A percentile compares a stretch with the other conserved stretches of the same genome.
Conservation (phyloP, 768 basidiomycete species). For the Trametes meyenii region DNA sequence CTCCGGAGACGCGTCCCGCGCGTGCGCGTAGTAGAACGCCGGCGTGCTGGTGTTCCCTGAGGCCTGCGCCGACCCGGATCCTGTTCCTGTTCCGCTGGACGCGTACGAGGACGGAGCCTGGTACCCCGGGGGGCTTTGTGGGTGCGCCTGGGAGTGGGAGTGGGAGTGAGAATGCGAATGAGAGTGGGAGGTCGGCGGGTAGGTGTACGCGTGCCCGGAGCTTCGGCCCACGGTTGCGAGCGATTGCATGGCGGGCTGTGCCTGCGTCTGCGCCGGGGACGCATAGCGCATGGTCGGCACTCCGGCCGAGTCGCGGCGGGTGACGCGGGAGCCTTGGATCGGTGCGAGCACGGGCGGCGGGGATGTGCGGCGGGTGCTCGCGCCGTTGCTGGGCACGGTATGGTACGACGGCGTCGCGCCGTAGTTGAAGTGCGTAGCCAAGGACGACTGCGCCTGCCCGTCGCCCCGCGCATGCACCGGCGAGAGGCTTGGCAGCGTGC, state of each 20-base stretch:
- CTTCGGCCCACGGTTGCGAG: conserved; percentile 12
- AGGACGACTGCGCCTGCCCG: neutral
- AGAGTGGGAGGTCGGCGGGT: conserved; percentile 2
- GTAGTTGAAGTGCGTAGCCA: conserved; percentile 11
- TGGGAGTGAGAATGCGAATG: neutral
- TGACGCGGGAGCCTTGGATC: conserved; percentile 23
- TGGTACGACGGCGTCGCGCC: neutral
- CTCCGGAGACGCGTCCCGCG: conserved; percentile 10
- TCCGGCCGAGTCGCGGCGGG: conserved; percentile 1
- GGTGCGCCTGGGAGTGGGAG: neutral
- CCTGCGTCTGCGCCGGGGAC: neutral
- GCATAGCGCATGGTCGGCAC: neutral
- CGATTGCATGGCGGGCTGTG: conserved; percentile 6
- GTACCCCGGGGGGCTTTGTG: neutral
- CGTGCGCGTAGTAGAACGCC: conserved; percentile 14
- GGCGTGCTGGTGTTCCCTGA: neutral
- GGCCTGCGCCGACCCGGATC: neutral
- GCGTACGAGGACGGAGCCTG: conserved; percentile 3
- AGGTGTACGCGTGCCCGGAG: conserved; percentile 17
- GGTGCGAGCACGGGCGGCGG: conserved; percentile 28
- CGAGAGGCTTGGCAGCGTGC: conserved; percentile 14
- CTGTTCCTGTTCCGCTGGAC: no score
- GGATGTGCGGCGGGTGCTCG: conserved; percentile 4
- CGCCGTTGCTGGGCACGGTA: neutral
- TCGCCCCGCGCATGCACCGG: neutral